Evolutionary conservation across 1,284 basidiomycete genomes (phyloP).

Genomic region (Pholiota adiposa): DNA sequence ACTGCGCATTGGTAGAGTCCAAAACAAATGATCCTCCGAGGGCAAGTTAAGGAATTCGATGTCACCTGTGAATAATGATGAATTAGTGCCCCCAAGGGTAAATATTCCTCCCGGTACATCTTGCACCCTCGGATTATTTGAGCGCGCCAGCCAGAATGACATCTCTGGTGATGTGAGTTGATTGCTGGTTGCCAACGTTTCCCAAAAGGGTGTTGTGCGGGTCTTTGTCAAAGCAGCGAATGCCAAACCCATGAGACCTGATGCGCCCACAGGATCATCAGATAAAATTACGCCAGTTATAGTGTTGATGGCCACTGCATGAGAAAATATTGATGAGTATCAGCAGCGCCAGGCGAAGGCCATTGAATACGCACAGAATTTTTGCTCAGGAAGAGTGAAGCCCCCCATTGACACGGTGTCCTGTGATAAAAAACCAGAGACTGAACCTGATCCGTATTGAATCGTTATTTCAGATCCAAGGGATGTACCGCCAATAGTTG

Average conservation of each 20-base stretch:
- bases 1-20: conserved; percentile 59
- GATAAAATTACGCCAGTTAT: conserved; percentile 11
- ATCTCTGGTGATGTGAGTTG: conserved; percentile 59
- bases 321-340: not conserved
- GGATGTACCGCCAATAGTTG: not conserved
- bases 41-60: conserved; percentile 64
- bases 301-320: conserved; percentile 2
- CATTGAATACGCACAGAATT: conserved; percentile 42
- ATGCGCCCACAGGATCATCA: conserved; percentile 38
- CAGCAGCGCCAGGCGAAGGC: not conserved
- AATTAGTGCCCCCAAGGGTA: conserved; percentile 78
- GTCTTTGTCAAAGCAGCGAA: conserved; percentile 65
- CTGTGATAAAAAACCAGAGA: conserved; percentile 42
- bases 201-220: conserved; percentile 69
- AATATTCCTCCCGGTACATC: conserved; percentile 67
- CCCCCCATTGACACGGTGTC: conserved; percentile 58
- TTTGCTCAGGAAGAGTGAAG: conserved; percentile 51
- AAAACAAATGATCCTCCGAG: conserved; percentile 45
- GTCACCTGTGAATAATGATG: conserved; percentile 61
- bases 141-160: conserved; percentile 59
- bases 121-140: conserved; percentile 34
- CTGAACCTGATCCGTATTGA: conserved; percentile 57
- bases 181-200: conserved; percentile 53
- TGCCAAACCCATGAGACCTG: conserved; percentile 76
- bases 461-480: conserved; percentile 26